Base-by-base conservation (phyloP, 306 rosid species). In the Cucurbita maxima region DNA sequence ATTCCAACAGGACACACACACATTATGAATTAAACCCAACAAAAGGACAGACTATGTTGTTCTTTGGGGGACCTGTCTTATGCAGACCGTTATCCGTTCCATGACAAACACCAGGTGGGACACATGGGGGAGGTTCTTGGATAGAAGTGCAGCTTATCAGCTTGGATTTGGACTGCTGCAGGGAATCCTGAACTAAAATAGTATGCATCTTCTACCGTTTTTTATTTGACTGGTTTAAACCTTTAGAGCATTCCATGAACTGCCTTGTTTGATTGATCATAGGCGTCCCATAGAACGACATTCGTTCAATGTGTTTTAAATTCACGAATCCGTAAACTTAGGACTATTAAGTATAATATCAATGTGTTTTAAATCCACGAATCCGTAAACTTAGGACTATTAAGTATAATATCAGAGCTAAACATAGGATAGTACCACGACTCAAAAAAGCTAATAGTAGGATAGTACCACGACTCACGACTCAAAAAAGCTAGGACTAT, bases 21-120 rank as follows among this genome's bases (percentile, higher is more conserved):
- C 97, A 89, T 72, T 91, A 89, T 72, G 86, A 87, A 68, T 25
- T 22, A 15, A 84, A 78, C 82, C 84, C 91, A 0, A 63, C 51
- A 25, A 81, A 81, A 76, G 90, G 90, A 41, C 83, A 86, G 78
- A 19, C 90, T 0, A 37, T 88, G 8, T 75, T 88, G 83, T 84
- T 74, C 72, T 70, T 84, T 20, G 88, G 93, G 93, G 4, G 88
- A 88, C 76, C 87, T 92, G 36, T 83, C 97, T 58, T 89, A 89
- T 72, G 96, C 97, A 0, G 88, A 89, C 77, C 83, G 81, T 38
- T 83, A 87, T 73, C 92, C 92, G 30, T 76, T 80, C 71, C 96
- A 87, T 75, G 96, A 89, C 73, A 89, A 89, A 84, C 72, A 44
- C 6, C 14, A 82, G 88, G 53, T 92, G 97, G 96, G 96, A 89